phyloP scores from a whole-genome alignment of 1,284 basidiomycete species.

The Leccinum fuscescens region DNA sequence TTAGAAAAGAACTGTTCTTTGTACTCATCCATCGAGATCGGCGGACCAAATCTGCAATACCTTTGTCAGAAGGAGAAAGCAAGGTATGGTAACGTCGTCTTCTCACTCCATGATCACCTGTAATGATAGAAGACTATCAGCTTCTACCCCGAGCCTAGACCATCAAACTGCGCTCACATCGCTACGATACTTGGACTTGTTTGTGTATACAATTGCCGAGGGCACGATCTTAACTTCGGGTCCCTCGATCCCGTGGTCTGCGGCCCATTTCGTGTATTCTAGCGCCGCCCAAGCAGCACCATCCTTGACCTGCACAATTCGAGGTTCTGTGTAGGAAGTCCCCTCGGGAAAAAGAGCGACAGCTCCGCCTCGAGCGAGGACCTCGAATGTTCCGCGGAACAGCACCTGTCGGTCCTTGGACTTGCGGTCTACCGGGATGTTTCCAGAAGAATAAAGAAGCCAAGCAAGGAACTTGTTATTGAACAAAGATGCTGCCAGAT shows the following conservation, averaged over 20 bases:
- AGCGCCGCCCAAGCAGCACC: constrained; percentile 95
- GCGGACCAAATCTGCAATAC: constrained; percentile 68
- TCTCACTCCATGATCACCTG: constrained; percentile 73
- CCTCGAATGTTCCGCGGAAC: constrained; percentile 90
- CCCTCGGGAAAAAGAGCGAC: constrained; percentile 96
- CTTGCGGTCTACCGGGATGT: constrained; percentile 94
- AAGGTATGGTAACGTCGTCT: constrained; percentile 9
- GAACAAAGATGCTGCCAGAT: constrained; percentile 65
- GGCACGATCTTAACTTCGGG: constrained; percentile 65
- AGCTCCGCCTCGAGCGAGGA: constrained; percentile 72
- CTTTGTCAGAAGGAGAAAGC: constrained; percentile 12
- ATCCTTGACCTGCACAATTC: constrained; percentile 92
- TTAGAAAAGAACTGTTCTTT: constrained; percentile 74
- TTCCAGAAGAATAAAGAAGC: constrained; percentile 86
- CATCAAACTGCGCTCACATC: constrained; percentile 50
- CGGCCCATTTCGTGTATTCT: constrained; percentile 84
- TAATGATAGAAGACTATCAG: constrained; percentile 16
- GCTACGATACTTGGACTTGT: constrained; percentile 93
- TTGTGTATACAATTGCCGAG: constrained; percentile 88
- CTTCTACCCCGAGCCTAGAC: constrained; percentile 8
- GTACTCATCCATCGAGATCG: constrained; percentile 76
- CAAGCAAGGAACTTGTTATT: constrained; percentile 70
- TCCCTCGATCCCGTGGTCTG: constrained; percentile 43
- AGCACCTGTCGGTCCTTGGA: constrained; percentile 86
- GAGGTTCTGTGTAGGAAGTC: constrained; percentile 85